phyloP scores from a whole-genome alignment of 768 basidiomycete species.

The Chlorophyllum brunneum region DNA sequence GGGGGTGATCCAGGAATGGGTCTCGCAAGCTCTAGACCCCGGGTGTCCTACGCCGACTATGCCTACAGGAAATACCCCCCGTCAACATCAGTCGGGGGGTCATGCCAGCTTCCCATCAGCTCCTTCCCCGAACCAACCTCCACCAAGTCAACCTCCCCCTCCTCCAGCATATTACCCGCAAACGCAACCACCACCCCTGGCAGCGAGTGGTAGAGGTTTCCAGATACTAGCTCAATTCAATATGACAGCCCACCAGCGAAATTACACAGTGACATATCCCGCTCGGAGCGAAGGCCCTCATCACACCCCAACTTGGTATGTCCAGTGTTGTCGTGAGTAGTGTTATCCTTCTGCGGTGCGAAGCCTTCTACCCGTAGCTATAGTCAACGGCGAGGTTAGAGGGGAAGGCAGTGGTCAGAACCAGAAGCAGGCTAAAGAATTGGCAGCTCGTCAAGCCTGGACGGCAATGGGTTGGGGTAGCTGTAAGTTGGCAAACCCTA shows the following conservation, averaged over 20 bases:
- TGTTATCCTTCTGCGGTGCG: neutral
- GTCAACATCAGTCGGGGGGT: neutral
- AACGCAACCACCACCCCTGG: conserved; percentile 21
- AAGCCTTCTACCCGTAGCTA: neutral
- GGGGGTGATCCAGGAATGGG: conserved; percentile 48
- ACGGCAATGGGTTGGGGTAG: conserved; percentile 48
- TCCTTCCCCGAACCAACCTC: conserved; percentile 19
- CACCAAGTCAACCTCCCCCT: conserved; percentile 14
- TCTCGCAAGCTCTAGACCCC: conserved; percentile 54
- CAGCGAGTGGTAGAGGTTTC: conserved; percentile 19
- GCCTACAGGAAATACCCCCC: conserved; percentile 6
- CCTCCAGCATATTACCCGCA: conserved; percentile 16
- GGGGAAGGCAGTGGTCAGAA: conserved; percentile 53
- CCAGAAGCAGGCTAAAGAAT: conserved; percentile 66
- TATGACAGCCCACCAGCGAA: conserved; percentile 48
- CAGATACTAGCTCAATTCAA: conserved; percentile 43
- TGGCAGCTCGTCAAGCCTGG: conserved; percentile 60
- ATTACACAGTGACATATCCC: conserved; percentile 41
- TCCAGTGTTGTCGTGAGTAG: conserved; percentile 48
- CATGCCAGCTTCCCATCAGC: neutral
- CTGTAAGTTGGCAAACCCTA: conserved; percentile 11
- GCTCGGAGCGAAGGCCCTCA: conserved; percentile 44
- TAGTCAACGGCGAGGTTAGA: conserved; percentile 48
- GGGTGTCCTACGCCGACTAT: conserved; percentile 17
- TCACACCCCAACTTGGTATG: conserved; percentile 56